Evolutionary conservation across 2,329 filamentous ascomycete genomes (phyloP).

Genomic region (Aspergillus ruber): DNA sequence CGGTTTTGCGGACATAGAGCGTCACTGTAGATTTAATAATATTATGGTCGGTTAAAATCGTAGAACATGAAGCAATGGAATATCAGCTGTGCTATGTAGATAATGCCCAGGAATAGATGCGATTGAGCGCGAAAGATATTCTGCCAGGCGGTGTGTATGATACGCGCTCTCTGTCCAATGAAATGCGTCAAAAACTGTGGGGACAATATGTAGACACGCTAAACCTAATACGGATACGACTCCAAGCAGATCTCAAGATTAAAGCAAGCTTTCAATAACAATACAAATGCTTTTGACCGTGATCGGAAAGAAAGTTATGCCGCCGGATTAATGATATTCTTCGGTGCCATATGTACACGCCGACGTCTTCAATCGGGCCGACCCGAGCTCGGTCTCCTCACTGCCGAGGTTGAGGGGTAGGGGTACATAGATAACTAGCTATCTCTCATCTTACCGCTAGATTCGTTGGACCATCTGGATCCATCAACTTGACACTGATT

Average conservation of each 20-base stretch:
- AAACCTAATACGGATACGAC: background rate
- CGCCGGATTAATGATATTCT: background rate
- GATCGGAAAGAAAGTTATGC: background rate
- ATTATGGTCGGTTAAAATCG: too few species aligned
- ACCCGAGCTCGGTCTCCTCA: slow-evolving; percentile 8
- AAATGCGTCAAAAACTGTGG: background rate
- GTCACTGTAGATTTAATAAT: too few species aligned
- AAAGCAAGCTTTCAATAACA: background rate
- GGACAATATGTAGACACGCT: background rate
- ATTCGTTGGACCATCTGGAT: background rate
- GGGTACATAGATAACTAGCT: background rate
- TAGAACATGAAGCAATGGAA: too few species aligned
- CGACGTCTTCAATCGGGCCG: slow-evolving; percentile 4
- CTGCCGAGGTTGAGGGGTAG: slow-evolving; percentile 7
- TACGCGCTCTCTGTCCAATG: background rate
- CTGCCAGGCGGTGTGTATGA: slow-evolving; percentile 17
- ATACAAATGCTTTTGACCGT: too few species aligned
- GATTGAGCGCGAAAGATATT: slow-evolving; percentile 10
- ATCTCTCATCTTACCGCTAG: background rate
- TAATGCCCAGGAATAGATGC: background rate
- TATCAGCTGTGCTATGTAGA: background rate
- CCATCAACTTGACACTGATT: background rate
- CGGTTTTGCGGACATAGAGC: background rate
- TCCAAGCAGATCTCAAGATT: background rate
- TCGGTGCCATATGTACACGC: background rate